A percentile compares a stretch with the other conserved stretches of the same genome.
Conservation (phyloP, 768 basidiomycete genomes). For the Suillus cothurnatus region DNA sequence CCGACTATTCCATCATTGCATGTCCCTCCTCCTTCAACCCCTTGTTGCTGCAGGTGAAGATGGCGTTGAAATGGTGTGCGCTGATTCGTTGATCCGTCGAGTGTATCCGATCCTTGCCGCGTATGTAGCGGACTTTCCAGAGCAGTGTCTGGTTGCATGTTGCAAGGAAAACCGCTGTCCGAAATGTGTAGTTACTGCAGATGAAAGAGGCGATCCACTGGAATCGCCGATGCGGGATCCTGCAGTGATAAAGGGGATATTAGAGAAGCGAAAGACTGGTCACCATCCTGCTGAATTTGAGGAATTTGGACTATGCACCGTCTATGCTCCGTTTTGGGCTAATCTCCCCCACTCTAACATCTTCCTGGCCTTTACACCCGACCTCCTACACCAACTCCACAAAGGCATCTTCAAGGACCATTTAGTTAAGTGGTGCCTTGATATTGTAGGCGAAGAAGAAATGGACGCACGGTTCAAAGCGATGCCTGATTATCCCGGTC, state of each 20-base stretch:
- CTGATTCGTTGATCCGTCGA: constrained; percentile 15
- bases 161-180: constrained; percentile 16
- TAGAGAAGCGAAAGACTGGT: constrained; percentile 6
- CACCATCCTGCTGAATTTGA: constrained; percentile 11
- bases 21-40: constrained; percentile 19
- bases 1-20: constrained; percentile 25
- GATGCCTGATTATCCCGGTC: constrained; percentile 13
- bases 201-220: constrained; percentile 7
- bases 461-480: constrained; percentile 19
- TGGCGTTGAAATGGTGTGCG: constrained; percentile 21
- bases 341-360: constrained; percentile 44
- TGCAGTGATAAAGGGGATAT: neutral
- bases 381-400: constrained; percentile 50
- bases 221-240: neutral
- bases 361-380: constrained; percentile 37
- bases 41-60: constrained; percentile 17
- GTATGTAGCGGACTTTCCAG: constrained; percentile 28
- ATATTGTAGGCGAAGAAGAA: constrained; percentile 15
- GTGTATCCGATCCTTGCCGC: constrained; percentile 25
- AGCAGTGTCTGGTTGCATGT: constrained; percentile 19
- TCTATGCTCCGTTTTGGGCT: constrained; percentile 41
- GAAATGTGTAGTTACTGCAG: constrained; percentile 2
- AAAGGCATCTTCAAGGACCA: constrained; percentile 51
- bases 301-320: neutral
- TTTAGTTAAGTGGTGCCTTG: too few species aligned